Evolutionary conservation across 2,329 filamentous ascomycete genomes (phyloP).

Genomic region (Aschersonia sp.): DNA sequence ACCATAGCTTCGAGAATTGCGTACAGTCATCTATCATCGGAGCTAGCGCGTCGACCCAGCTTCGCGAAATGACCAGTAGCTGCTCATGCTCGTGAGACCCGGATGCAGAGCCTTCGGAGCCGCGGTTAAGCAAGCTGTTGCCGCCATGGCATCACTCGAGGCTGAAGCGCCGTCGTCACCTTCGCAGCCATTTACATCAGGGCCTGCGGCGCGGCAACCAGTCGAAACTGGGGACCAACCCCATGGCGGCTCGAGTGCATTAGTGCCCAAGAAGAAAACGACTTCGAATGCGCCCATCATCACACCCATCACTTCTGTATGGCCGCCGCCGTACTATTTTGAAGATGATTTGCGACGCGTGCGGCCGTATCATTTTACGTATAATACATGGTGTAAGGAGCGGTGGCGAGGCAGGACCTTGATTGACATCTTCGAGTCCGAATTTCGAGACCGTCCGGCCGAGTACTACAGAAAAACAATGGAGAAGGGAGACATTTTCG

Average conservation of each 20-base stretch:
- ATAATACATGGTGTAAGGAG: conserved; percentile 90
- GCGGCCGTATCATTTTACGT: conserved; percentile 79
- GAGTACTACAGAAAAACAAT: conserved; percentile 86
- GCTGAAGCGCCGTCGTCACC: not conserved
- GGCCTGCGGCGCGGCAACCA: no score
- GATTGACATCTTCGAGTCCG: conserved; percentile 76
- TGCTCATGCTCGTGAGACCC: conserved; percentile 7
- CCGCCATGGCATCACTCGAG: conserved; percentile 6
- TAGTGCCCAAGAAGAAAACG: not conserved
- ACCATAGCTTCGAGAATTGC: no score
- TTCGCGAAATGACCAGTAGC: not conserved
- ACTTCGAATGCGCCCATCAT: not conserved
- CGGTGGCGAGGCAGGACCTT: conserved; percentile 75
- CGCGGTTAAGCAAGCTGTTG: conserved; percentile 2
- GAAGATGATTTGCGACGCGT: conserved; percentile 75
- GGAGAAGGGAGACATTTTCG: conserved; percentile 58
- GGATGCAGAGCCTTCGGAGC: conserved; percentile 6
- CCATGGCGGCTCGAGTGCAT: conserved; percentile 1
- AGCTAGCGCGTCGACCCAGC: not conserved
- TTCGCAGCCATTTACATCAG: no score
- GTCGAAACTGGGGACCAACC: not conserved
- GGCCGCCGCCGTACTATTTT: conserved; percentile 62
- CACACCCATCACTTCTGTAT: conserved; percentile 11
- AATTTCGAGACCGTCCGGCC: conserved; percentile 77
- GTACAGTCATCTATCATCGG: no score